Evolutionary conservation across 371 early-diverging fungal species (phyloP), one percentile per base, ranked within the genome.

Genomic region (Rhizomucor miehei): DNA sequence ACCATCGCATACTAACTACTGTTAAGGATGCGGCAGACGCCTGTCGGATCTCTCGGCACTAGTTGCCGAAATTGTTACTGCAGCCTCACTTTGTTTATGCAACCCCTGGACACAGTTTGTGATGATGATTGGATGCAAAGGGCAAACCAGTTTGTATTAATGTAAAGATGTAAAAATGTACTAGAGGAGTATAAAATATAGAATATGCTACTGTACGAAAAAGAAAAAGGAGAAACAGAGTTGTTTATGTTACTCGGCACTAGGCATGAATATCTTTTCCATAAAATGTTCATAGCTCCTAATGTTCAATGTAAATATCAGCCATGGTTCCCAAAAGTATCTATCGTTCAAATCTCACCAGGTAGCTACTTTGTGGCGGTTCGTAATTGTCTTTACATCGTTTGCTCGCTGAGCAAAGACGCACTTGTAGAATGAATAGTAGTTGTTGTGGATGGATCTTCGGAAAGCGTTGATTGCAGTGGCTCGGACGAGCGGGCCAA

Each of bases 401-500:
- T 66, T 77, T 1, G 75, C 63, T 47, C 89, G 62, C 44, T 84
- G 77, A 10, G 82, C 67, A 54, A 73, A 77, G 10, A 79, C 71
- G 48, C 74, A 66, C 51, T 67, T 70, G 54, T 72, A 79, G 46
- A 70, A 69, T 12, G 79, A 69, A 39, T 68, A 71, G 2, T 63
- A 47, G 43, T 69, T 75, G 64, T 71, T 80, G 73, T 67, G 86
- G 51, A 81, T 60, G 21, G 74, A 67, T 6, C 74, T 69, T 2
- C 84, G 72, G 60, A 75, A 81, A 8, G 87, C 93, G 59, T 87
- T 80, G 43, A 93, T 81, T 1, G 93, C 95, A 0, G 95, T 93
- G 5, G 86, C 73, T 29, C 98, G 78, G 1, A 95, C 93, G 3
- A 94, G 77, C 6, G 86, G 80, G 0, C 92, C 92, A n/a, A 96